Evolutionary conservation across 257 asterid species (phyloP).

Genomic region (Agastache rugosa): DNA sequence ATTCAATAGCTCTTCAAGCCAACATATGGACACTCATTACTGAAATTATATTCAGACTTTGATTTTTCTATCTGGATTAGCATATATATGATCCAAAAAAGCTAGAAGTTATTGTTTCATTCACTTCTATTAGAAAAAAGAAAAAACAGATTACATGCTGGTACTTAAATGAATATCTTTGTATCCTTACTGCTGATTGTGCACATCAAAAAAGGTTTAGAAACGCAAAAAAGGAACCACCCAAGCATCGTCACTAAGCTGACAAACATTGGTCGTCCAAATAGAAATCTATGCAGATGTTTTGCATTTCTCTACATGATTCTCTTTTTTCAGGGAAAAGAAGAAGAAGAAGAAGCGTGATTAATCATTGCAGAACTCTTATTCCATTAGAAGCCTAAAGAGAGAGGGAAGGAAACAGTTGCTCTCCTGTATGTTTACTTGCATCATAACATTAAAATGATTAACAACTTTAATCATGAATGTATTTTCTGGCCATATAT

Average conservation of each 20-base stretch:
- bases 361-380: neutral
- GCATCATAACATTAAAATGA: neutral
- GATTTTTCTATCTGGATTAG: neutral
- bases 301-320: neutral
- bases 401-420: neutral
- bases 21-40: too few species aligned
- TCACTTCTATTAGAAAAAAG: neutral
- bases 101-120: too few species aligned
- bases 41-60: neutral
- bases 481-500: neutral
- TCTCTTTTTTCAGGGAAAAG: neutral
- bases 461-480: neutral
- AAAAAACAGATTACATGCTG: neutral
- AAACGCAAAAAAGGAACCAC: neutral
- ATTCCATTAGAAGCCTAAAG: neutral
- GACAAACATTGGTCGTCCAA: neutral
- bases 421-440: slow-evolving; percentile 1
- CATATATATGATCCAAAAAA: neutral
- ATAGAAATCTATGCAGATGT: neutral
- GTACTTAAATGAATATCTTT: neutral
- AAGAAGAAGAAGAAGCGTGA: neutral
- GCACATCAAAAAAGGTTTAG: neutral
- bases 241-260: neutral
- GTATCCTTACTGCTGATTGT: neutral
- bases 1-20: too few species aligned